Evolutionary conservation across 202 grass and related monocot species (phyloP), one percentile per base, ranked within the genome.

Genomic region (Alloteropsis angusta): DNA sequence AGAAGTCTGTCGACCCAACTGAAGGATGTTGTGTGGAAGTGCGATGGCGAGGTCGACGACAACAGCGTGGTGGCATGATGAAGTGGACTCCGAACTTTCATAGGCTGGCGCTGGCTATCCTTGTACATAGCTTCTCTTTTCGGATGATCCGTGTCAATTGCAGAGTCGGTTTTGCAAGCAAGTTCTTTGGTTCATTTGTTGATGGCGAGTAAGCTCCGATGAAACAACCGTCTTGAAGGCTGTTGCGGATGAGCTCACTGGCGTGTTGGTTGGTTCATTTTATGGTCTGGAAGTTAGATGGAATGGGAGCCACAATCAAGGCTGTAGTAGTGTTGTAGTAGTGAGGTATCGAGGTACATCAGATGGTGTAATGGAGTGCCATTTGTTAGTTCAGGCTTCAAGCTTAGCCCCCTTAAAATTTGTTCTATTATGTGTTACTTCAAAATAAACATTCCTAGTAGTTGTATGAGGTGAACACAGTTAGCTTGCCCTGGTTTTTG

Each of bases 11-110:
- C 94, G 4, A 84, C 43, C 9, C 83, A 85, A 21, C 82, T 97
- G 21, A 97, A 97, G 79, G 94, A 97, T 65, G 94, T 97, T 9
- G 94, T 97, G 16, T 97, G 94, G 94, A 97, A 86, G 65, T 89
- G 84, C 18, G 94, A 92, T n/a, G 87, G 88, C 8, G 85, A 97
- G 16, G 85, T 88, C 68, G 61, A 92, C 47, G 79, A 74, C 7
- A 90, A 78, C 68, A 32, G 46, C 30, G 6, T 55, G 0, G 67
- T 21, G 0, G 78, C 87, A 25, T 88, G 85, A 25, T 88, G 85
- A 94, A 19, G 54, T 39, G 6, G 30, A 11, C 9, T 74, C 36
- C 54, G 48, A 35, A 21, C 54, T 80, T 35, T 18, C 44, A 25
- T 17, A 15, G 4, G 10, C 8, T 8, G 13, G 7, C 45, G 45